These are phyloP conservation scores for Lyophyllum atratum DNA, from an alignment of 768 basidiomycete species.

Conservation along the genomic window DNA sequence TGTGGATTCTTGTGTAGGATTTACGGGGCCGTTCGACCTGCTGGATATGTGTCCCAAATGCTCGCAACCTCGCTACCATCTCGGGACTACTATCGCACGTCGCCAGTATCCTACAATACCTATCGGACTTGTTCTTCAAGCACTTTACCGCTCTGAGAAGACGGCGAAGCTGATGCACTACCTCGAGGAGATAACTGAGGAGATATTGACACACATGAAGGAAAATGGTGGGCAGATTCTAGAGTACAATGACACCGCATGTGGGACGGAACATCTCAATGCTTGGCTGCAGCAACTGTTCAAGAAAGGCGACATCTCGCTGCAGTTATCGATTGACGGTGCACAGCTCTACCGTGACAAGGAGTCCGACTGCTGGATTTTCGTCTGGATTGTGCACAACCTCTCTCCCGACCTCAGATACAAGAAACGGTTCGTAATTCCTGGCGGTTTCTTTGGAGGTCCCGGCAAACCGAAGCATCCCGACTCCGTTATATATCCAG, in stretches of 20 bases:
- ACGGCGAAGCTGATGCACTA: constrained; percentile 3
- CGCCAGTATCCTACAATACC: constrained; percentile 6
- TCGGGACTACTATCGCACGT: not conserved
- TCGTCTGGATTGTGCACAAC: constrained; percentile 29
- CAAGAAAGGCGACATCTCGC: constrained; percentile 18
- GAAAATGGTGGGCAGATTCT: not conserved
- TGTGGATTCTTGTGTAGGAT: constrained; percentile 20
- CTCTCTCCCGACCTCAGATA: constrained; percentile 14
- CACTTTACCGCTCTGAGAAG: not conserved
- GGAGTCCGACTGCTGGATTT: constrained; percentile 32
- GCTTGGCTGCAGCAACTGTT: not conserved
- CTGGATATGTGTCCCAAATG: constrained; percentile 4
- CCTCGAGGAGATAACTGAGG: not conserved
- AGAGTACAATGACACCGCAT: constrained; percentile 8
- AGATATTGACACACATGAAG: not conserved
- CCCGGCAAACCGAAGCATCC: constrained; percentile 14
- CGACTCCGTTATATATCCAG: constrained; percentile 17
- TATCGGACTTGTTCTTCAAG: constrained; percentile 5
- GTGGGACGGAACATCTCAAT: not conserved
- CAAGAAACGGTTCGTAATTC: constrained; percentile 10
- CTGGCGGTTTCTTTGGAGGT: constrained; percentile 19
- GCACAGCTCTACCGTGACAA: constrained; percentile 33
- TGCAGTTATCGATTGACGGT: constrained; percentile 30
- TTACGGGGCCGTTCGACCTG: constrained; percentile 1
- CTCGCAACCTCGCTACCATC: not conserved